A percentile compares a stretch with the other conserved stretches of the same genome.
These are phyloP conservation scores for Waltergamsia citrina DNA, from an alignment of 2,329 filamentous ascomycete species.

Conservation along the genomic window DNA sequence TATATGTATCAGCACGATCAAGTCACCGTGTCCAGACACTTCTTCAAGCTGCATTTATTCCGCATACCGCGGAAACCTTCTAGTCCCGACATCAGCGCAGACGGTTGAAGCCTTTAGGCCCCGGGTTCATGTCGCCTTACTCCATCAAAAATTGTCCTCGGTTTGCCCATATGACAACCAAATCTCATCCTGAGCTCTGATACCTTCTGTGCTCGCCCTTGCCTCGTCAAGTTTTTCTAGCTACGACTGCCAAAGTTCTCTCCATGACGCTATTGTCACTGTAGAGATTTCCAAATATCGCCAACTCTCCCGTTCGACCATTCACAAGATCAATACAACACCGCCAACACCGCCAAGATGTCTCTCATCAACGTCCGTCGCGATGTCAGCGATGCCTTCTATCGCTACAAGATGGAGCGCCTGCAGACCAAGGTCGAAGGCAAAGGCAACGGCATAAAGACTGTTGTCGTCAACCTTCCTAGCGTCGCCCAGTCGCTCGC, in stretches of 20 bases:
- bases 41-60: conserved; percentile 94
- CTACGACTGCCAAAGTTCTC: conserved; percentile 20
- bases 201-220: conserved; percentile 31
- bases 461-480: conserved; percentile 89
- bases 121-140: conserved; percentile 49
- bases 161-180: conserved; percentile 43
- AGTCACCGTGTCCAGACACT: conserved; percentile 88
- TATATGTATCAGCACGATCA: conserved; percentile 99
- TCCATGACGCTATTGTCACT: conserved; percentile 28
- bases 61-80: conserved; percentile 91
- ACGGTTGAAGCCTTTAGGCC: conserved; percentile 62
- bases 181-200: conserved; percentile 45
- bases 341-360: conserved; percentile 58
- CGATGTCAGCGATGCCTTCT: conserved; percentile 97
- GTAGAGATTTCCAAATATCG: conserved; percentile 9
- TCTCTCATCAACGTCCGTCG: conserved; percentile 96
- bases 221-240: conserved; percentile 21
- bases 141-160: conserved; percentile 35
- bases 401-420: conserved; percentile 99
- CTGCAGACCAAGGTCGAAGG: conserved; percentile 99
- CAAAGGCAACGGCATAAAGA: conserved; percentile 99
- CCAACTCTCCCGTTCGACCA: conserved; percentile 8
- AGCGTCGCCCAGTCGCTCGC: conserved; percentile 87
- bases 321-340: conserved; percentile 1
- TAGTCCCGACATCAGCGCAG: conserved; percentile 80